Evolutionary conservation across 495 filamentous ascomycete species (phyloP).

Genomic region (Penicillium soppii): DNA sequence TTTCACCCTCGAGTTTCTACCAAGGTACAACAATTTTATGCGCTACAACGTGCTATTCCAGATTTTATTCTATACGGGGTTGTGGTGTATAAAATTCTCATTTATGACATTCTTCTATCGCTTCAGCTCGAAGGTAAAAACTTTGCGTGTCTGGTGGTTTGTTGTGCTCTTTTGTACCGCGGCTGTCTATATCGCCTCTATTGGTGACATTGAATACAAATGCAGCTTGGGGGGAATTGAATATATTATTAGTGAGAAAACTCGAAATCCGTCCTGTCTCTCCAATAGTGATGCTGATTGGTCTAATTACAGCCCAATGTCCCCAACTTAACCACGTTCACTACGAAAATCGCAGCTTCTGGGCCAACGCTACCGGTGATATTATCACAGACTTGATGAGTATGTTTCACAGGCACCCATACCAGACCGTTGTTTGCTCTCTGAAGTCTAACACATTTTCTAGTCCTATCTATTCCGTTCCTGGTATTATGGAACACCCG

Average conservation of each 20-base stretch:
- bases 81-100: slow-evolving; percentile 26
- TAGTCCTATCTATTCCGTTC: slow-evolving; percentile 10
- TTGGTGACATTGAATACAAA: slow-evolving; percentile 20
- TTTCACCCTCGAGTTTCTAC: slow-evolving; percentile 3
- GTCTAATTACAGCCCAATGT: slow-evolving; percentile 12
- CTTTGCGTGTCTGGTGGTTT: slow-evolving; percentile 18
- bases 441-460: not conserved
- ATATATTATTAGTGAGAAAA: slow-evolving; percentile 13
- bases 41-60: slow-evolving; percentile 11
- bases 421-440: too few relatives aligned
- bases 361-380: slow-evolving; percentile 16
- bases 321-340: slow-evolving; percentile 10
- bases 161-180: slow-evolving; percentile 13
- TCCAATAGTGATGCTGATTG: not conserved
- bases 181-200: slow-evolving; percentile 12
- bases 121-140: slow-evolving; percentile 16
- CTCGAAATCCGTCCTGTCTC: not conserved
- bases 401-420: not conserved
- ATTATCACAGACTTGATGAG: slow-evolving; percentile 22
- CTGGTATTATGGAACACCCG: slow-evolving; percentile 20
- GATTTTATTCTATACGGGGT: slow-evolving; percentile 20
- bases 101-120: slow-evolving; percentile 26
- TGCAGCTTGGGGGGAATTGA: slow-evolving; percentile 16
- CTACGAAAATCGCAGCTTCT: slow-evolving; percentile 18
- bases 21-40: slow-evolving; percentile 12